Base-by-base conservation (phyloP, 306 rosid genomes). In the Prunus mume region DNA sequence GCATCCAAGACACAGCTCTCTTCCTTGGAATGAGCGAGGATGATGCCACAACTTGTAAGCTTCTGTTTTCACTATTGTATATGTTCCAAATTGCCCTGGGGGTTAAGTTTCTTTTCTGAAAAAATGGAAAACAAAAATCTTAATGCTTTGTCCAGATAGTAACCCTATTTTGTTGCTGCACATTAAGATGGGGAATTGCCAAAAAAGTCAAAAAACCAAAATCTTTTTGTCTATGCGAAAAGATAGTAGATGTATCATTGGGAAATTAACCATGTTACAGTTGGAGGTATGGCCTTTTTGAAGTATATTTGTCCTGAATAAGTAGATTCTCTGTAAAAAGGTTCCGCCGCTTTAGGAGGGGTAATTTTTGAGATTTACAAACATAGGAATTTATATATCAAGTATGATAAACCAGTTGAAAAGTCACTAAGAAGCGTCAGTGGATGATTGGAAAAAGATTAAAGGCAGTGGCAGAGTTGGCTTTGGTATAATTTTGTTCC, bases 11-110 rank as follows among this genome's bases (percentile, higher is more conserved):
- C 74, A 55, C 93, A 54, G 93, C 97, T 82, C 82, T 83, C 84
- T 96, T 89, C 83, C 71, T 95, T 65, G 97, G 97, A 60, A 95
- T 88, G 99, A 89, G 61, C 2, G 89, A 87, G 80, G 96, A 87
- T 11, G 87, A 84, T 79, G 91, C 91, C 60, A 88, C 82, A 78
- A 89, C 77, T 68, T 92, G 97, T 93, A 83, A 93, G 90, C 71
- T 71, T 68, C 34, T 78, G 73, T 75, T 74, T 41, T 61, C 72
- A 9, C 17, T 12, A 9, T 38, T 41, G 6, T 20, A 14, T 38
- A 4, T 24, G 27, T 43, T 15, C 38, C 56, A 24, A 73, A 58
- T 58, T 17, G 9, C 12, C 12, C 15, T 71, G 43, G 28, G 43
- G 78, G 47, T 61, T 27, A 47, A 74, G 4, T 14, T 46, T n/a